Percentiles rank a stretch among this genome's conserved stretches.
Evolutionary conservation across 331 rosid species (phyloP).

Genomic region (Quercus lobata): DNA sequence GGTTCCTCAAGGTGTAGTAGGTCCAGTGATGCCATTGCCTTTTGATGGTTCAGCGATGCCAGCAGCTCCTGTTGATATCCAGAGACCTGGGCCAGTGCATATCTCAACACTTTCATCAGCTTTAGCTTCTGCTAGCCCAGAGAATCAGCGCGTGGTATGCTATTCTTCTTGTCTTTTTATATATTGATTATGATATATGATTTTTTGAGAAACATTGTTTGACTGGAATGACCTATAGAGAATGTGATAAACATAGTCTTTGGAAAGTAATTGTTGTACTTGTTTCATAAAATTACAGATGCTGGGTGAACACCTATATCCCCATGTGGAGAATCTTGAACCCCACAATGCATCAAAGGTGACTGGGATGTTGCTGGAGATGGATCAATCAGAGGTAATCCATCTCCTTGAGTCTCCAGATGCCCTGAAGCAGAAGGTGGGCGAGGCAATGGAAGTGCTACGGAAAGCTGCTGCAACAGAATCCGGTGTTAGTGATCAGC

Average conservation of each 20-base stretch:
- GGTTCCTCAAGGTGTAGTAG: conserved; percentile 46
- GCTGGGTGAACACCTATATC: conserved; percentile 86
- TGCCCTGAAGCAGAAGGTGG: conserved; percentile 71
- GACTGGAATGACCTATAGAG: neutral
- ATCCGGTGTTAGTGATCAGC: conserved; percentile 57
- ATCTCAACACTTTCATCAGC: conserved; percentile 66
- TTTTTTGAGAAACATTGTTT: neutral
- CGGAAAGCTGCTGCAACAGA: conserved; percentile 56
- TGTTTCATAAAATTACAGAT: conserved; percentile 43
- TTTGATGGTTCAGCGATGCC: conserved; percentile 50
- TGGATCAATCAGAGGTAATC: conserved; percentile 93
- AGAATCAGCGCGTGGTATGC: conserved; percentile 66
- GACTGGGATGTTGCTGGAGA: conserved; percentile 89
- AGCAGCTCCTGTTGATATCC: conserved; percentile 37
- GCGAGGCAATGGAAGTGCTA: conserved; percentile 87
- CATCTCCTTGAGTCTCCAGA: conserved; percentile 91
- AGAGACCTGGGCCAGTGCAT: conserved; percentile 43
- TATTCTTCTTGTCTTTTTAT: neutral
- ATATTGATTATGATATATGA: neutral
- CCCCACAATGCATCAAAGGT: conserved; percentile 62
- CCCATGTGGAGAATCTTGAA: conserved; percentile 69
- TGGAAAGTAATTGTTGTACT: conserved; percentile 13
- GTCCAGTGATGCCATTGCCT: conserved; percentile 56
- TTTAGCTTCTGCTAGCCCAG: conserved; percentile 75
- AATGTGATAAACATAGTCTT: neutral